Evolutionary conservation across 75 land plant genomes (phyloP).

Genomic region (Larix kaempferi): DNA sequence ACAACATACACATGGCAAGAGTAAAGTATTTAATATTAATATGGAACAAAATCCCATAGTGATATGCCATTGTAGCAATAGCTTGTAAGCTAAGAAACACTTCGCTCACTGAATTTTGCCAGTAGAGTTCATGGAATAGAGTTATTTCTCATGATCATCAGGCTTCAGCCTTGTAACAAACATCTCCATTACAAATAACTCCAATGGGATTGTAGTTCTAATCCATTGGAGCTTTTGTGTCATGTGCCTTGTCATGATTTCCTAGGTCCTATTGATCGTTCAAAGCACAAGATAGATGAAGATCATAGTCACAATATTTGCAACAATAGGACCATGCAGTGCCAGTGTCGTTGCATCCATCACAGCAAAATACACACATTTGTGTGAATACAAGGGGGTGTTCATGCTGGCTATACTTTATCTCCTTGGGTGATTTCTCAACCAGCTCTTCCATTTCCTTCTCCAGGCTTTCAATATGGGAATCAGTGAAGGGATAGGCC

Average conservation of each 20-base stretch:
- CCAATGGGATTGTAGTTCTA: background rate
- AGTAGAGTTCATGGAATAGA: too few species aligned
- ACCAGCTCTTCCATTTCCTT: constrained; percentile 17
- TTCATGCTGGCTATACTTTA: constrained; percentile 23
- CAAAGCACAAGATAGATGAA: constrained; percentile 37
- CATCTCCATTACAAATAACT: background rate
- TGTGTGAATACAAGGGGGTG: constrained; percentile 29
- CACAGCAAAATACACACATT: constrained; percentile 29
- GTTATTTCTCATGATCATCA: too few species aligned
- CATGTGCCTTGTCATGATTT: background rate
- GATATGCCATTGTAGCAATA: too few species aligned
- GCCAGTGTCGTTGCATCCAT: constrained; percentile 29
- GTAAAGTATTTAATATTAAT: too few species aligned
- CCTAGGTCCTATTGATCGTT: background rate
- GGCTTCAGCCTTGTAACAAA: background rate
- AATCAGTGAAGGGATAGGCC: constrained; percentile 44
- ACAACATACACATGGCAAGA: too few species aligned
- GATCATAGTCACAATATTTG: constrained; percentile 39
- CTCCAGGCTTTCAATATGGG: constrained; percentile 19
- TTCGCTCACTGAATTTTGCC: too few species aligned
- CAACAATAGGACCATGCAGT: constrained; percentile 46
- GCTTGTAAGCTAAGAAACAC: too few species aligned
- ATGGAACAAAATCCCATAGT: too few species aligned
- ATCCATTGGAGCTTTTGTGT: background rate
- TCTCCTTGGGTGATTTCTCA: constrained; percentile 22